Evolutionary conservation across 345 rosid genomes (phyloP), one percentile per base, ranked within the genome.

Genomic region (Hibiscus syriacus): DNA sequence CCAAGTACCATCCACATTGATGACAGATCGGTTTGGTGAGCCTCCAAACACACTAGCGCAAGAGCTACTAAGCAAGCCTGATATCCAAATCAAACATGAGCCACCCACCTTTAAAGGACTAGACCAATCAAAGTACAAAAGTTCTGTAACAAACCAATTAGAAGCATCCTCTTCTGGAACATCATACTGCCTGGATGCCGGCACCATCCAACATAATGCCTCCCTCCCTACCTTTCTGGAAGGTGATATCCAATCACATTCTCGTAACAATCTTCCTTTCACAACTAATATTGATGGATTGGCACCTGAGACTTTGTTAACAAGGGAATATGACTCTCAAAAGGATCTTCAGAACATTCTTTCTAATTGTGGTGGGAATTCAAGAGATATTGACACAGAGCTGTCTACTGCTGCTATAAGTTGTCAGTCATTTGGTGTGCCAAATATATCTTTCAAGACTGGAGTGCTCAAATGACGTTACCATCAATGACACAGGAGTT

Each of bases 311-410:
- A 85, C 86, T 7, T 60, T 91, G 69, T 77, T 94, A 76, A 83
- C 96, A 0, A 85, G 92, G 76, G 99, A 88, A 64, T 91, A 78
- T 81, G 95, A 91, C 74, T 87, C 97, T 65, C 96, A 89, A 73
- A 94, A 90, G 84, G 99, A 94, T 79, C 87, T 94, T 20, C 97
- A 91, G 66, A 87, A 91, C 84, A 76, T 94, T 84, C 90, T 94
- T 67, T 77, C 88, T 43, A 87, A 82, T 72, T 94, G 86, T 81
- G 96, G 92, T 56, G 81, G 86, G 55, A 75, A 80, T 16, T 85
- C 88, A 46, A 86, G 84, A 70, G 97, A 90, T 74, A 89, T 93
- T 60, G 95, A 87, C 71, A 87, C 96, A 2, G 99, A 94, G 70
- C 80, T 90, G 74, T 81, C 99, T 46, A 86, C 92, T 72, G 90